Evolutionary conservation across 73 alveolate species (phyloP).

Genomic region (Paraurostyla sp.): DNA sequence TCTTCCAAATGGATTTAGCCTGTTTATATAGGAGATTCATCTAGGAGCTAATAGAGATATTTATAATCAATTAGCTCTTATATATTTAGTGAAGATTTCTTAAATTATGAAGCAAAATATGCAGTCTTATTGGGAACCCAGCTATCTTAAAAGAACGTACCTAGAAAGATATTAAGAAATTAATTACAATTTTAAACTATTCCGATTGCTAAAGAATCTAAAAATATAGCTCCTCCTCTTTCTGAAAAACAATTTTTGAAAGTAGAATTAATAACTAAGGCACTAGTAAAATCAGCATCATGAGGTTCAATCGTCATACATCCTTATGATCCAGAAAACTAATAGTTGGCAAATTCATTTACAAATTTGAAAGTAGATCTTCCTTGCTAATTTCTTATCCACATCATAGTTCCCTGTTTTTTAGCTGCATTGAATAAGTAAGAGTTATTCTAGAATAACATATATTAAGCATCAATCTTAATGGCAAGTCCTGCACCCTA

Average conservation of each 20-base stretch:
- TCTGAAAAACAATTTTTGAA: background rate
- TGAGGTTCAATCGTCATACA: slow-evolving; percentile 41
- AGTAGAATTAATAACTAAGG: background rate
- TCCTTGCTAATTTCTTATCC: background rate
- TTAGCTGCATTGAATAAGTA: background rate
- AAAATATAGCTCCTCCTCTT: background rate
- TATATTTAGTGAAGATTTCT: background rate
- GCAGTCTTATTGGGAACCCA: background rate
- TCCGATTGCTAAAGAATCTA: background rate
- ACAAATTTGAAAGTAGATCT: slow-evolving; percentile 12
- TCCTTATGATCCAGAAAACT: background rate
- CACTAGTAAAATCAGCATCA: slow-evolving; percentile 10
- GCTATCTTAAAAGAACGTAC: background rate
- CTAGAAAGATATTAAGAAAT: too few relatives aligned
- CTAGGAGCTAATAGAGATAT: background rate
- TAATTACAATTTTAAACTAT: background rate
- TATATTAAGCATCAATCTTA: background rate
- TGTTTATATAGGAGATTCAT: background rate
- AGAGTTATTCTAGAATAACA: background rate
- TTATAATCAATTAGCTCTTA: background rate
- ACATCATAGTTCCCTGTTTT: slow-evolving; percentile 20
- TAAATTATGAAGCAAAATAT: background rate
- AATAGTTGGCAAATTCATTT: background rate
- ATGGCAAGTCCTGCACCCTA: slow-evolving; percentile 23
- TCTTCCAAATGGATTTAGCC: background rate